Evolutionary conservation across 805 yeast species (phyloP), one percentile per base, ranked within the genome.

Genomic region (Metschnikowia matae): DNA sequence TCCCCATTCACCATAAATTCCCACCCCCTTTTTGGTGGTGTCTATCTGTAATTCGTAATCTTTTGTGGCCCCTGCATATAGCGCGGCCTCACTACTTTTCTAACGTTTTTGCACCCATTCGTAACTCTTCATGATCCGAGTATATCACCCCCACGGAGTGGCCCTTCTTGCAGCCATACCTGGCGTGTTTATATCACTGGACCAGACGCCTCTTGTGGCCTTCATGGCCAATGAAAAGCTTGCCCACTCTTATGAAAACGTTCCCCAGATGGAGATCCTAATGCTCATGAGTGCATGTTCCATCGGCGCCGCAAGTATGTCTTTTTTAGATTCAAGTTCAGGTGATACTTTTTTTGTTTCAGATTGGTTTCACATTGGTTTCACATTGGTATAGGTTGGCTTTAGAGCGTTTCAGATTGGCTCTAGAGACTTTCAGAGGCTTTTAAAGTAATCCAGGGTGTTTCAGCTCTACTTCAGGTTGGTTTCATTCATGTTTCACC

Each of bases 241-340:
- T 36, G 48, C 46, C 14, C 52, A 46, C 1, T 60, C 55, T 38
- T 68, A 58, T 49, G 66, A 64, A 11, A 43, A 40, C 6, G 49
- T 59, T 3, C 40, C 62, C 0, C 52, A 49, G 6, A 48, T 64
- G 50, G 71, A 68, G 46, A 58, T 57, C 8, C 59, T 61, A 31
- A 43, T 69, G 46, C 48, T 69, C 8, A 58, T 57, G 33, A 59
- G 68, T 7, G 60, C 66, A 39, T 62, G 58, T 45, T 56, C 68
- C 3, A 56, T 69, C n/a, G 75, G 75, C 2, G 73, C 74, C n/a
- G 64, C 68, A 7, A 55, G 68, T 64, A 60, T 31, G 56, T 67
- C 29, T 10, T 11, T 26, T 10, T 26, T 8, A 10, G 29, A 26
- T 2, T 26, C 29, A 11, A 11, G 4, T 2, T 26, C 29, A 11